A percentile compares a stretch with the other conserved stretches of the same genome.
These are phyloP conservation scores for Phytophthora multivora DNA, from an alignment of 352 stramenopile genomes.

Conservation along the genomic window DNA sequence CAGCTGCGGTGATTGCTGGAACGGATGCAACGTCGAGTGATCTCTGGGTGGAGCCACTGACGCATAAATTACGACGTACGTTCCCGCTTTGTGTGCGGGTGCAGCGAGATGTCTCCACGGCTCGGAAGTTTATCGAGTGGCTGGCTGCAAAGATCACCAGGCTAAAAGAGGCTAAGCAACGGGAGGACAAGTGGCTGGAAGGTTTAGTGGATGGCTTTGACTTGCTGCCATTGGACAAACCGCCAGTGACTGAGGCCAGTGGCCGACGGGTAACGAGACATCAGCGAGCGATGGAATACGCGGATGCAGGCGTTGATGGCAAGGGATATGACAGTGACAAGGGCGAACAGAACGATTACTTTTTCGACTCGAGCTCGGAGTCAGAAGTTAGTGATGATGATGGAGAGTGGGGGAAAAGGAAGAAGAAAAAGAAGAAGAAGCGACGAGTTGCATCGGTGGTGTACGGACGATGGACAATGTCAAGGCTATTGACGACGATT, in stretches of 20 bases:
- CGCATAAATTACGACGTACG: constrained; percentile 65
- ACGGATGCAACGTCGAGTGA: constrained; percentile 77
- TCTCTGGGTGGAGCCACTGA: constrained; percentile 75
- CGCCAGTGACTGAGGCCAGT: constrained; percentile 14
- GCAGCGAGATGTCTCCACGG: constrained; percentile 56
- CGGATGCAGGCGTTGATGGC: not conserved
- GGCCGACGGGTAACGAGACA: constrained; percentile 24
- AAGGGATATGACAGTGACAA: not conserved
- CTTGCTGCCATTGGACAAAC: constrained; percentile 31
- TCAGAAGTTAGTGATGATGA: constrained; percentile 17
- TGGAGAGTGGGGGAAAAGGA: constrained; percentile 2
- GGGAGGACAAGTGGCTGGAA: constrained; percentile 65
- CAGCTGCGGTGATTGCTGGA: constrained; percentile 67
- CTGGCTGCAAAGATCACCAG: constrained; percentile 56
- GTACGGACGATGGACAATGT: constrained; percentile 58
- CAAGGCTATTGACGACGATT: constrained; percentile 45
- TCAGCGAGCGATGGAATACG: constrained; percentile 9
- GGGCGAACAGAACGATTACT: constrained; percentile 7
- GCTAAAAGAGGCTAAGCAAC: constrained; percentile 33
- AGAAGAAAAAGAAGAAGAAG: not conserved
- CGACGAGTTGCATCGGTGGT: constrained; percentile 6
- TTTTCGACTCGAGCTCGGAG: constrained; percentile 9
- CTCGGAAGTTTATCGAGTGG: constrained; percentile 71
- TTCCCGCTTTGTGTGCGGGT: constrained; percentile 71
- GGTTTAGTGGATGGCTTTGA: constrained; percentile 56